Evolutionary conservation across 805 yeast genomes (phyloP), one percentile per base, ranked within the genome.

Genomic region (Candida vaughaniae): DNA sequence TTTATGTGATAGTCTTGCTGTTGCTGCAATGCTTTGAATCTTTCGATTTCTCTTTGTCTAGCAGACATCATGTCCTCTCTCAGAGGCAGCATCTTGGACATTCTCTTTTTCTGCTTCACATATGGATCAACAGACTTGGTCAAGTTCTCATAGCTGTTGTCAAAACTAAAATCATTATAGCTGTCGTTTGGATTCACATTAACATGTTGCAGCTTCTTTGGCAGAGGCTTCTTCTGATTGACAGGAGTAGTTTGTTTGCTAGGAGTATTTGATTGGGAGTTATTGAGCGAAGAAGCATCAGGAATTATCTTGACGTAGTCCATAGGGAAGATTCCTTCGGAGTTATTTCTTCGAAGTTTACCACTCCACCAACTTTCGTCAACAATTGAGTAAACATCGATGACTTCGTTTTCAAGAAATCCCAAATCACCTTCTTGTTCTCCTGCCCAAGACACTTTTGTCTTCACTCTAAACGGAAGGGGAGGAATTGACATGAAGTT

Each of bases 321-420:
- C 26, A 82, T 73, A 1, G 99, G 98, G 53, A 93, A 93, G 31
- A 78, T 70, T 0, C 99, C 99, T 25, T 79, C 77, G 48, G 86
- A 78, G 43, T 80, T 85, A 61, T 87, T 89, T 53, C 98, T 72
- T 46, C 80, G 65, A 38, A 91, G 72, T 43, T 73, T 69, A 2
- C 99, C 99, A 51, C 79, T 85, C 84, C 91, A 89, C 95, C 95
- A 88, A 51, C 81, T 81, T 14, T 95, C 96, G 54, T 93, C 95
- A 3, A 91, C 86, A 8, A 78, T 65, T 41, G 79, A 71, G 35
- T 80, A 75, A 4, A 93, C 95, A 45, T 88, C 95, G 49, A 93
- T 86, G 34, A 86, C 66, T 55, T 93, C 98, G 34, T 95, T 95
- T 62, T 93, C 98, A 15, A 90, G 74, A 56, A 93, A 93, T 1